These are phyloP conservation scores for Pichia nakasei DNA, from an alignment of 805 yeast genomes.

Conservation along the genomic window DNA sequence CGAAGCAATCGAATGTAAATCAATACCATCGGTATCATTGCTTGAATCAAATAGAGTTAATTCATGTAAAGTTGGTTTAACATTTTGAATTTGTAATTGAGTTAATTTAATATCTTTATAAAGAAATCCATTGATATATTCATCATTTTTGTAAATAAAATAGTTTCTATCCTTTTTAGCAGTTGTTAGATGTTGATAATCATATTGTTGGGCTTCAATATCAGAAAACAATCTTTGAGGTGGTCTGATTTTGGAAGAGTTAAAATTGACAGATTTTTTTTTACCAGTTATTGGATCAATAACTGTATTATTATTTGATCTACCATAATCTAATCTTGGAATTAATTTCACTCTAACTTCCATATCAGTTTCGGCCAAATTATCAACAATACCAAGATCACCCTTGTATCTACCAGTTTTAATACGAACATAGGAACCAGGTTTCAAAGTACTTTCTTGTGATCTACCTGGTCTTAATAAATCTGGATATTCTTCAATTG, in stretches of 20 bases:
- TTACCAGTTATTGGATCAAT: slow-evolving; percentile 20
- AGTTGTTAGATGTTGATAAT: slow-evolving; percentile 55
- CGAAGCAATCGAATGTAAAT: slow-evolving; percentile 77
- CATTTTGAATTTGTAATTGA: slow-evolving; percentile 65
- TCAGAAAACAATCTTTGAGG: slow-evolving; percentile 82
- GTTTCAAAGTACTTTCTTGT: slow-evolving; percentile 77
- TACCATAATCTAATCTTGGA: slow-evolving; percentile 90
- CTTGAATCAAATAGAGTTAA: slow-evolving; percentile 63
- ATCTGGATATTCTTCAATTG: slow-evolving; percentile 92
- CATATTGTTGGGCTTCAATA: slow-evolving; percentile 80
- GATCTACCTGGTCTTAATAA: slow-evolving; percentile 83
- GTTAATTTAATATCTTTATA: slow-evolving; percentile 80
- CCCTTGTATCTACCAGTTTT: slow-evolving; percentile 88
- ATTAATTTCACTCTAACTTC: slow-evolving; percentile 91
- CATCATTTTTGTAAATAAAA: slow-evolving; percentile 76
- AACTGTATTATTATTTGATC: slow-evolving; percentile 25
- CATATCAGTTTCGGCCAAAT: slow-evolving; percentile 87
- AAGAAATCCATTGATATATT: slow-evolving; percentile 81
- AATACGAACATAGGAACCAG: slow-evolving; percentile 87
- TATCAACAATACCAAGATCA: slow-evolving; percentile 88
- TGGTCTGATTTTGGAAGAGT: slow-evolving; percentile 62
- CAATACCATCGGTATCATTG: slow-evolving; percentile 59
- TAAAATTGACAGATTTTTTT: slow-evolving; percentile 36
- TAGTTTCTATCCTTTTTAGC: slow-evolving; percentile 54
- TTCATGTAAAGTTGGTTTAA: slow-evolving; percentile 84